Percentiles rank a stretch among this genome's conserved stretches.
Conservation (phyloP, 148 eudicot genomes). For the Heliosperma pusillum region DNA sequence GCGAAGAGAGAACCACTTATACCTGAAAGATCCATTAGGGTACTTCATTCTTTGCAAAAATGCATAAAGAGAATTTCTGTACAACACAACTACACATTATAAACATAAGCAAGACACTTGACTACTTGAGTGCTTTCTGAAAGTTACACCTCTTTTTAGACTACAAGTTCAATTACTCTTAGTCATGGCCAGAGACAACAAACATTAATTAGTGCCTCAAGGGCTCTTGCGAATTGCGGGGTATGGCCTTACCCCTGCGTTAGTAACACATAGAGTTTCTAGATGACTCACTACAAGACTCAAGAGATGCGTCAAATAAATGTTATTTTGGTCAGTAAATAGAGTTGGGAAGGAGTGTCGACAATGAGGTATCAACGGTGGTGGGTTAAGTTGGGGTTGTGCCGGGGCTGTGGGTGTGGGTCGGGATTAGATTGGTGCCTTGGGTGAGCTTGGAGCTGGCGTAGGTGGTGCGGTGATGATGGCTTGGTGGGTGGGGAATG, state of each 20-base stretch:
- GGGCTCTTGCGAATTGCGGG: neutral
- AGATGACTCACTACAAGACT: no score
- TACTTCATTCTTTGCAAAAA: slow-evolving; percentile 41
- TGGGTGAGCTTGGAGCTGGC: no score
- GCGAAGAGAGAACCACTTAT: neutral
- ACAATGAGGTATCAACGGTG: no score
- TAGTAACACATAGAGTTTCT: no score
- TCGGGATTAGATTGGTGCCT: no score
- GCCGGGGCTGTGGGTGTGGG: no score
- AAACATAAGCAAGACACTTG: neutral
- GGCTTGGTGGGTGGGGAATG: no score
- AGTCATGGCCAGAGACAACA: neutral
- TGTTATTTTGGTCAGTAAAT: no score
- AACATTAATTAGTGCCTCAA: neutral
- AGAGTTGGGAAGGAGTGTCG: no score
- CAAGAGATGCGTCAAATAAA: no score
- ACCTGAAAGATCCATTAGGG: slow-evolving; percentile 85
- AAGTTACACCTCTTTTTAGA: neutral
- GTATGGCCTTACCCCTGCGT: neutral
- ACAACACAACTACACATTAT: slow-evolving; percentile 8
- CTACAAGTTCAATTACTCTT: neutral
- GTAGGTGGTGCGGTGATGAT: no score
- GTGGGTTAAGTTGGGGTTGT: no score
- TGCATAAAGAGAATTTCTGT: slow-evolving; percentile 30
- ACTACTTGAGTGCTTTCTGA: neutral